Evolutionary conservation across 306 rosid genomes (phyloP), one percentile per base, ranked within the genome.

Genomic region (Gleditsia sinensis): DNA sequence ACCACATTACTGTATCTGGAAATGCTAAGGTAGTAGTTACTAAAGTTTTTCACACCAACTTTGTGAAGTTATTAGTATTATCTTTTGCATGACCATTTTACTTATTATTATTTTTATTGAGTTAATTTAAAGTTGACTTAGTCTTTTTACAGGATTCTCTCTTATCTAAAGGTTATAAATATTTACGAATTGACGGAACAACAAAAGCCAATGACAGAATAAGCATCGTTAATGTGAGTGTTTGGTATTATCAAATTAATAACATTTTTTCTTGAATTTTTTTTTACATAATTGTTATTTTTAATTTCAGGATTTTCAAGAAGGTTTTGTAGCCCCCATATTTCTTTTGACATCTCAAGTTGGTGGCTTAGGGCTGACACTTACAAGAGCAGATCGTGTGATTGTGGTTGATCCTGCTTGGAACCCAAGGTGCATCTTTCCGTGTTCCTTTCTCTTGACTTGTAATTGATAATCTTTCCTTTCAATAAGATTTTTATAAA

Each of bases 351-450:
- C 97, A 63, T 91, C 98, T 83, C 98, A 91, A 84, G 98, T 94
- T 78, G 98, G 97, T 74, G 98, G 98, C 80, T 83, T 94, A 76
- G 98, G 98, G 80, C 88, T 91, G 24, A 94, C 97, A 6, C 98
- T 94, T 66, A 91, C 98, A 56, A 87, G 85, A 84, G 98, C 98
- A 74, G 97, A 91, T 79, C 96, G 98, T 72, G 98, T 94, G 67
- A 94, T 94, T 81, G 97, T 94, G 36, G 98, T 88, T 66, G 97
- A 94, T 84, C 98, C 98, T 81, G 97, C 98, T 77, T 94, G 98
- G 97, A 94, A 94, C 81, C 98, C 98, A 11, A 94, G 98, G 98
- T 94, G 40, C 39, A 53, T 70, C 59, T 67, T 71, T 73, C 32
- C 73, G 30, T 32, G 21, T 68, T 54, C 2, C 16, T 60, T 58